Evolutionary conservation across 192 early-diverging fungal species (phyloP).

Genomic region (Linnemannia exigua): DNA sequence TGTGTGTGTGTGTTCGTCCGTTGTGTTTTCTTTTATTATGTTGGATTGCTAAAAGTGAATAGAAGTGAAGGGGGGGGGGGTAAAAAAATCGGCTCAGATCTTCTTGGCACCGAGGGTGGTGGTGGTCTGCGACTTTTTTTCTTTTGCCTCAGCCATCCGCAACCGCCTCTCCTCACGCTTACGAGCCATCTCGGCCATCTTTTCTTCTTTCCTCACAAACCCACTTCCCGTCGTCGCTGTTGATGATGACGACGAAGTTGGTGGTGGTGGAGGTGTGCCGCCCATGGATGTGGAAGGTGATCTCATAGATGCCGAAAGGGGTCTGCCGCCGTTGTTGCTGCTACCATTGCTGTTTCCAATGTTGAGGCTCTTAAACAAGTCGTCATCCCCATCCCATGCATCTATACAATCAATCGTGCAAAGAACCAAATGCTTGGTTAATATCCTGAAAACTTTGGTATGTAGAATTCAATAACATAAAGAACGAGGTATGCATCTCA

Average conservation of each 20-base stretch:
- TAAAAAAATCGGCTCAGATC: slow-evolving; percentile 22
- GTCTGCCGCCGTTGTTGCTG: not conserved
- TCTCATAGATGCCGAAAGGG: slow-evolving; percentile 5
- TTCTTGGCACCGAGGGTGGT: slow-evolving; percentile 62
- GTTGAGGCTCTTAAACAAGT: slow-evolving; percentile 44
- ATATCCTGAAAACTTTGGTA: not conserved
- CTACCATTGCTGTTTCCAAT: not conserved
- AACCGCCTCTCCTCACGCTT: slow-evolving; percentile 68
- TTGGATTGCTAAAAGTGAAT: too few species aligned
- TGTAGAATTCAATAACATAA: not conserved
- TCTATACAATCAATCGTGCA: slow-evolving; percentile 12
- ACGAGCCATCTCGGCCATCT: slow-evolving; percentile 63
- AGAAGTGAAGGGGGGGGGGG: not conserved
- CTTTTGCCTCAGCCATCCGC: slow-evolving; percentile 62
- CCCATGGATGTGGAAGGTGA: slow-evolving; percentile 15
- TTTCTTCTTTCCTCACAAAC: slow-evolving; percentile 59
- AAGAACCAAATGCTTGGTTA: not conserved
- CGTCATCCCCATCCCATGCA: slow-evolving; percentile 57
- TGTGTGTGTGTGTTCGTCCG: not conserved
- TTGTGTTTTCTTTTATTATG: not conserved
- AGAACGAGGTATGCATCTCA: not conserved
- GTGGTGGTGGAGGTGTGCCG: not conserved
- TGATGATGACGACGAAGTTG: slow-evolving; percentile 1
- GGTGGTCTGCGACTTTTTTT: slow-evolving; percentile 49
- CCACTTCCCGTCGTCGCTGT: slow-evolving; percentile 16